phyloP scores from a whole-genome alignment of 1,284 basidiomycete species.

The Trametes hirsuta region DNA sequence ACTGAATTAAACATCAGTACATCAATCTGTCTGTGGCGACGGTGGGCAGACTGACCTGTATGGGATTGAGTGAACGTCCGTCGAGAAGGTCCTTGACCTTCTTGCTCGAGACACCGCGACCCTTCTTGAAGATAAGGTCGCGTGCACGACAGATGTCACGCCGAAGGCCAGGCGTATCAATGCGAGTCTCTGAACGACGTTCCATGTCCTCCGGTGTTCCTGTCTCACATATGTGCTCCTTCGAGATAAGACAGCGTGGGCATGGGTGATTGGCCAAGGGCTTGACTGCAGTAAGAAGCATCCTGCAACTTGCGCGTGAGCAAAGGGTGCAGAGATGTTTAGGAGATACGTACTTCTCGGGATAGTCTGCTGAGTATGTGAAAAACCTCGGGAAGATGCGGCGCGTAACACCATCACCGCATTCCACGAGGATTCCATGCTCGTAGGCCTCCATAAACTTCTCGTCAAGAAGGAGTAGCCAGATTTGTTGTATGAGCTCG shows the following conservation, averaged over 20 bases:
- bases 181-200: background rate
- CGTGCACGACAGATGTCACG: background rate
- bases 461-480: too few species aligned
- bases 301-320: constrained; percentile 20
- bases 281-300: constrained; percentile 16
- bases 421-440: constrained; percentile 27
- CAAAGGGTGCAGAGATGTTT: background rate
- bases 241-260: constrained; percentile 33
- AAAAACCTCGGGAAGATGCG: constrained; percentile 31
- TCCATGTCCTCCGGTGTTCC: constrained; percentile 8
- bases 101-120: background rate
- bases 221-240: constrained; percentile 18
- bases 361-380: constrained; percentile 36
- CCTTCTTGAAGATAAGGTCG: constrained; percentile 8
- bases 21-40: too few species aligned
- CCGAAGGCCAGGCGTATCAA: background rate
- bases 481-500: too few species aligned
- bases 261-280: constrained; percentile 31
- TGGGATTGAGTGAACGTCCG: background rate
- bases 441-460: too few species aligned
- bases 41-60: background rate
- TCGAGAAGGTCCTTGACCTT: background rate
- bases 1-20: constrained; percentile 24
- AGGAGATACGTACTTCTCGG: constrained; percentile 32
- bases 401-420: constrained; percentile 26